Percentiles rank a stretch among this genome's conserved stretches.
These are phyloP conservation scores for Escovopsis sp. DNA, from an alignment of 2,329 filamentous ascomycete species.

Conservation along the genomic window DNA sequence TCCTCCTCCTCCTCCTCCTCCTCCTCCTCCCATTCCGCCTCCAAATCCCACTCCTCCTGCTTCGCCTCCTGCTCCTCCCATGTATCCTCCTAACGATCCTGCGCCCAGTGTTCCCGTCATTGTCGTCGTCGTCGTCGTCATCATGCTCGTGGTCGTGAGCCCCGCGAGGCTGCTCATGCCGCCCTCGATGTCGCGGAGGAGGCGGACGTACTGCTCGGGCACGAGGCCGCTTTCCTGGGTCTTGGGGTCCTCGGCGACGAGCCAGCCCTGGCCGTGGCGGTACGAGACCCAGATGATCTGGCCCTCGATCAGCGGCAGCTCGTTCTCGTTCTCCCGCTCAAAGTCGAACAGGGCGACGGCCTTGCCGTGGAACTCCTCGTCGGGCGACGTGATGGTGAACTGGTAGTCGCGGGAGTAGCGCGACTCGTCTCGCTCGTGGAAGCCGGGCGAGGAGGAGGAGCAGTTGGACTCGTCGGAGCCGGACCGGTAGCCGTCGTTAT, in stretches of 20 bases:
- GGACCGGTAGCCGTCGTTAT: slow-evolving; percentile 34
- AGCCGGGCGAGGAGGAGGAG: slow-evolving; percentile 41
- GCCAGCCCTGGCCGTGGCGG: slow-evolving; percentile 89
- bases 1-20: too few relatives aligned
- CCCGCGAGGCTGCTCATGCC: slow-evolving; percentile 62
- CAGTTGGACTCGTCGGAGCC: slow-evolving; percentile 44
- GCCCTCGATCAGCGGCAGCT: slow-evolving; percentile 79
- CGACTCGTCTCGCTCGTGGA: slow-evolving; percentile 50
- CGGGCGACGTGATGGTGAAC: slow-evolving; percentile 85
- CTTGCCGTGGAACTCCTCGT: slow-evolving; percentile 96
- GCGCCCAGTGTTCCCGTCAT: too few relatives aligned
- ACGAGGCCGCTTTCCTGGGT: slow-evolving; percentile 90
- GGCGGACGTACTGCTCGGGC: slow-evolving; percentile 86
- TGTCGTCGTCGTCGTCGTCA: too few relatives aligned
- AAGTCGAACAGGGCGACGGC: slow-evolving; percentile 94
- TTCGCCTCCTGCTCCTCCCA: too few relatives aligned
- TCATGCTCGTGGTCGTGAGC: too few relatives aligned
- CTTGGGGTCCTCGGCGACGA: slow-evolving; percentile 90
- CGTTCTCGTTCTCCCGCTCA: slow-evolving; percentile 88
- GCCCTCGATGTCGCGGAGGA: slow-evolving; percentile 85
- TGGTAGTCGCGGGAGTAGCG: slow-evolving; percentile 85
- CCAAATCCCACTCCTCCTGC: too few relatives aligned
- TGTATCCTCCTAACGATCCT: too few relatives aligned
- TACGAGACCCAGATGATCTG: slow-evolving; percentile 96
- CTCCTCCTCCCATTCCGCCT: too few relatives aligned